A percentile compares a stretch with the other conserved stretches of the same genome.
Evolutionary conservation across 306 rosid species (phyloP).

Genomic region (Gastrolobium bilobum): DNA sequence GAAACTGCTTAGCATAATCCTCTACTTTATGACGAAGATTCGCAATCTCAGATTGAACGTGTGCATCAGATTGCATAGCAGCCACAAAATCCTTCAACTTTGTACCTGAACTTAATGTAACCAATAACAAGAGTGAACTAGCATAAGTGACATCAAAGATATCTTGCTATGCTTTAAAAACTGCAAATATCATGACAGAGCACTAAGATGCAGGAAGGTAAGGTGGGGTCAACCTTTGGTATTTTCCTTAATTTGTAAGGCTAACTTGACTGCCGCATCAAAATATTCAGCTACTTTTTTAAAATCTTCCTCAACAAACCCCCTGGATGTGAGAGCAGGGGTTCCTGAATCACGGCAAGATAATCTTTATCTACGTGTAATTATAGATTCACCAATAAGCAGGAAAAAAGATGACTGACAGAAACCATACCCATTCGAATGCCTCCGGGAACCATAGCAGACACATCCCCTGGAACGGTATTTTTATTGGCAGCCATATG

Average conservation of each 20-base stretch:
- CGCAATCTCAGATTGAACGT: slow-evolving; percentile 71
- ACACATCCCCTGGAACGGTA: slow-evolving; percentile 97
- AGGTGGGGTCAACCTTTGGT: slow-evolving; percentile 63
- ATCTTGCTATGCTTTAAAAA: slow-evolving; percentile 12
- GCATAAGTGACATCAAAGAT: background rate
- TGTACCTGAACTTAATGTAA: slow-evolving; percentile 65
- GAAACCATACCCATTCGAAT: slow-evolving; percentile 84
- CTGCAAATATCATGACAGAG: background rate
- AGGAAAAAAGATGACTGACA: slow-evolving; percentile 30
- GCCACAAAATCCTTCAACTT: slow-evolving; percentile 90
- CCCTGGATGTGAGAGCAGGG: slow-evolving; percentile 97
- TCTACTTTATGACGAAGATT: slow-evolving; percentile 77
- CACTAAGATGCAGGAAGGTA: background rate
- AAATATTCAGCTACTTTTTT: slow-evolving; percentile 85
- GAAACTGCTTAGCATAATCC: slow-evolving; percentile 87
- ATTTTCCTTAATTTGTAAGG: slow-evolving; percentile 83
- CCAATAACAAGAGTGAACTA: slow-evolving; percentile 34
- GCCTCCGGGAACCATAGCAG: slow-evolving; percentile 99
- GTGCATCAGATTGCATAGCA: slow-evolving; percentile 71
- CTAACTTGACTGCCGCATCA: slow-evolving; percentile 84
- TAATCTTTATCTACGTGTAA: slow-evolving; percentile 27
- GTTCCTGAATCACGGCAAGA: slow-evolving; percentile 66
- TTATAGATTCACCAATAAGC: slow-evolving; percentile 28
- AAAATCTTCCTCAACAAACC: slow-evolving; percentile 87
- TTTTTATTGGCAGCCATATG: slow-evolving; percentile 97